A percentile compares a stretch with the other conserved stretches of the same genome.
These are phyloP conservation scores for Collybiopsis confluens DNA, from an alignment of 768 basidiomycete genomes.

Conservation along the genomic window DNA sequence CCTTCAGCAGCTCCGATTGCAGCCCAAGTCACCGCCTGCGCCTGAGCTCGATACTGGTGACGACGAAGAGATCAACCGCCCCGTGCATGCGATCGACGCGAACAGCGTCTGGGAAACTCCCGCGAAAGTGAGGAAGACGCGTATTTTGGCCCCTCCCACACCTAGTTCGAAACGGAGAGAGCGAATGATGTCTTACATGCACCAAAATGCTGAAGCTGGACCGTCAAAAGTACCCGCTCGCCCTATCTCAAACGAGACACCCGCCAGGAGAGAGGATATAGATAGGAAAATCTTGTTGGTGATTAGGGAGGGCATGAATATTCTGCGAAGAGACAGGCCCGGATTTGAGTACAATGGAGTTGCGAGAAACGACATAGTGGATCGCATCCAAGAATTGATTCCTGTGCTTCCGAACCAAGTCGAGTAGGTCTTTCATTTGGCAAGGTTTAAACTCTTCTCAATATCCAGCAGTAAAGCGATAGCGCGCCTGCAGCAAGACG, in stretches of 20 bases:
- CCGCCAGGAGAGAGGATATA: neutral
- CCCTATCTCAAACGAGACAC: neutral
- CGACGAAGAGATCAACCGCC: neutral
- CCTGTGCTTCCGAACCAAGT: neutral
- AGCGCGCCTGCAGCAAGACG: neutral
- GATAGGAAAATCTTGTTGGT: neutral
- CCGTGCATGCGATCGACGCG: neutral
- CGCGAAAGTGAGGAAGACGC: neutral
- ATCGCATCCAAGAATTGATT: neutral
- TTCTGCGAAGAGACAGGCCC: neutral
- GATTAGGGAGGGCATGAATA: neutral
- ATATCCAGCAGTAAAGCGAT: neutral
- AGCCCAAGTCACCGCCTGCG: neutral
- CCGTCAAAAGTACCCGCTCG: neutral
- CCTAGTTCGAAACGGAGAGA: neutral
- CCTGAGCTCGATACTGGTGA: neutral
- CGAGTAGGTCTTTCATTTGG: neutral
- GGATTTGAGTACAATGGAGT: neutral
- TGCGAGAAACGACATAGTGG: neutral
- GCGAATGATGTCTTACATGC: no score
- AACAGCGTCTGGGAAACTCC: neutral
- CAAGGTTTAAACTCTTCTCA: neutral
- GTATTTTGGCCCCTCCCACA: neutral
- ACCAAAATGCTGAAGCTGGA: neutral
- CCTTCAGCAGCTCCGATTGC: neutral